A percentile compares a stretch with the other conserved stretches of the same genome.
Evolutionary conservation across 352 stramenopile species (phyloP).

Genomic region (Pythium aristosporum): DNA sequence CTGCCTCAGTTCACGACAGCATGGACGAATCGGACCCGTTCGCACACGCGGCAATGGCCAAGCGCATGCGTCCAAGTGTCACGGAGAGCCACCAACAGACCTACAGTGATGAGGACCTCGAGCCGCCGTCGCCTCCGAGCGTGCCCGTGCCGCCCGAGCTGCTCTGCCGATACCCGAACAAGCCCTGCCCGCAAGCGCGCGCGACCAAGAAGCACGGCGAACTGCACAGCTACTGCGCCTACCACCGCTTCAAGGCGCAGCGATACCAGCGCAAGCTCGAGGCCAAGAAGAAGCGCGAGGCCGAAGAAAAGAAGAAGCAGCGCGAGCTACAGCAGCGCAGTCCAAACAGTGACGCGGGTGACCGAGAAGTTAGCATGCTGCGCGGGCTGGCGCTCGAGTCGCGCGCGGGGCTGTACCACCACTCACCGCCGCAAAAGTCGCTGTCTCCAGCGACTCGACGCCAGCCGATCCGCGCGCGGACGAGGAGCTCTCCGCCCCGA

Average conservation of each 20-base stretch:
- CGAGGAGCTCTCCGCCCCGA: conserved; percentile 16
- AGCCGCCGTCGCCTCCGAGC: conserved; percentile 10
- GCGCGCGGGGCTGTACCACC: conserved; percentile 4
- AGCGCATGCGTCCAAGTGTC: conserved; percentile 11
- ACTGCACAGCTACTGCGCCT: conserved; percentile 58
- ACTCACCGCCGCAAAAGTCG: conserved; percentile 1
- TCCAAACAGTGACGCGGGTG: conserved; percentile 2
- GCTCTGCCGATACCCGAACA: conserved; percentile 53
- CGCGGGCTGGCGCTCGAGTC: conserved; percentile 8
- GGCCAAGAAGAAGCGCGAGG: neutral
- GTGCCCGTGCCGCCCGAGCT: conserved; percentile 40
- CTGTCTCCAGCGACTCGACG: conserved; percentile 5
- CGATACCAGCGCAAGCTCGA: conserved; percentile 40
- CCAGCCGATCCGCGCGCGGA: neutral
- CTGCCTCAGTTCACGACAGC: neutral
- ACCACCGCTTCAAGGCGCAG: conserved; percentile 50
- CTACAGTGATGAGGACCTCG: conserved; percentile 18
- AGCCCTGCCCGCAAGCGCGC: conserved; percentile 45
- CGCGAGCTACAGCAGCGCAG: conserved; percentile 20
- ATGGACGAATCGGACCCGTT: conserved; percentile 11
- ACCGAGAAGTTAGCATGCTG: neutral
- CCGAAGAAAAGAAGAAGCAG: conserved; percentile 38
- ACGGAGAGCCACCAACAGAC: neutral
- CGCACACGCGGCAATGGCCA: neutral
- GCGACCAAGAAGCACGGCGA: conserved; percentile 48